Percentiles rank a stretch among this genome's conserved stretches.
These are phyloP conservation scores for Phaeosphaeria sp. DNA, from an alignment of 2,329 filamentous ascomycete species.

Conservation along the genomic window DNA sequence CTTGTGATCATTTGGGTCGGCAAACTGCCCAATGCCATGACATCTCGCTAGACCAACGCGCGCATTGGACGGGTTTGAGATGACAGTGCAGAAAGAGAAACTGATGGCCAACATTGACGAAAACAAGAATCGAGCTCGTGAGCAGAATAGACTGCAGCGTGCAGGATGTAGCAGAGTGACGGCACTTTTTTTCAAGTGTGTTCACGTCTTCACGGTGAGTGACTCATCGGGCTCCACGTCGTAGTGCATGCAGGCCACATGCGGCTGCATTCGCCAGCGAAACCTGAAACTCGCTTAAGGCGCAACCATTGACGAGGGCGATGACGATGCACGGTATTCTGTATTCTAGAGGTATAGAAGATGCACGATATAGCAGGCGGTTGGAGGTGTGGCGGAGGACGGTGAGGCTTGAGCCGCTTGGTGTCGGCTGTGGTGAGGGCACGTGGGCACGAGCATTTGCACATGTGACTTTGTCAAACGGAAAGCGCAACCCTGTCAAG, in stretches of 20 bases:
- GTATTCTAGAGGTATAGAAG: too few species aligned
- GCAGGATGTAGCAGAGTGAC: conserved; percentile 6
- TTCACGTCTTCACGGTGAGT: conserved; percentile 22
- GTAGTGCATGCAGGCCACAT: conserved; percentile 35
- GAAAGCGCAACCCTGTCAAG: conserved; percentile 35
- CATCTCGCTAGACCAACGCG: conserved; percentile 14
- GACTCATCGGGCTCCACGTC: conserved; percentile 45
- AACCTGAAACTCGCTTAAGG: conserved; percentile 37
- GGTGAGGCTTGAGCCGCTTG: neutral
- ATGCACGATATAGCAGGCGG: neutral
- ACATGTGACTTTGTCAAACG: conserved; percentile 10
- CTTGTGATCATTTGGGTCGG: conserved; percentile 27
- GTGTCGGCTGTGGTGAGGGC: conserved; percentile 23
- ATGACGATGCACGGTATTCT: conserved; percentile 1
- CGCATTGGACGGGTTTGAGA: conserved; percentile 29
- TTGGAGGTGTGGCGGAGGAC: too few species aligned
- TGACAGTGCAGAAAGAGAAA: conserved; percentile 19
- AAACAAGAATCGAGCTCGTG: neutral
- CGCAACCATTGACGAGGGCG: conserved; percentile 27
- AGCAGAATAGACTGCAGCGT: conserved; percentile 16
- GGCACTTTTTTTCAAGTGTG: conserved; percentile 3
- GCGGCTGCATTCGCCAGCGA: conserved; percentile 23
- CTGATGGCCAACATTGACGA: neutral
- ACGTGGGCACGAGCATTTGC: conserved; percentile 15
- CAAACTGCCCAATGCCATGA: conserved; percentile 13